Percentiles rank a stretch among this genome's conserved stretches.
These are phyloP conservation scores for Rhizopus sp. DNA, from an alignment of 371 early-diverging fungal species.

Conservation along the genomic window DNA sequence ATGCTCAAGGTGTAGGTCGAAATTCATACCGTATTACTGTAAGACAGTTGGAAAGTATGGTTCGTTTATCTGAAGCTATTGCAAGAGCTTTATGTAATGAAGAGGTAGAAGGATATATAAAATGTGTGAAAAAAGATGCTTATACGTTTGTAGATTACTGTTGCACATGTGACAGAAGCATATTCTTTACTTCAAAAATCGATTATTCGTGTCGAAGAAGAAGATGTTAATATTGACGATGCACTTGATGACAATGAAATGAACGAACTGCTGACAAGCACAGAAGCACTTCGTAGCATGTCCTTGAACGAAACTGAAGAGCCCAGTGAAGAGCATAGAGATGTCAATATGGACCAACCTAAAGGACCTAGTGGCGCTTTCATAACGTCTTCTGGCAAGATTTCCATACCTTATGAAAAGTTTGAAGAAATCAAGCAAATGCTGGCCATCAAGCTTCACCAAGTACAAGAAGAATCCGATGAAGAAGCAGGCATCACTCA, in stretches of 20 bases:
- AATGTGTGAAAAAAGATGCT: neutral
- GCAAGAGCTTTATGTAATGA: conserved; percentile 90
- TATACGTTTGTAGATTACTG: conserved; percentile 55
- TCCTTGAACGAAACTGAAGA: conserved; percentile 20
- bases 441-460: conserved; percentile 68
- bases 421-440: conserved; percentile 77
- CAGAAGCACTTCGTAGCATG: conserved; percentile 42
- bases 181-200: conserved; percentile 88
- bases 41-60: conserved; percentile 97
- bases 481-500: conserved; percentile 61
- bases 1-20: conserved; percentile 72
- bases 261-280: conserved; percentile 35
- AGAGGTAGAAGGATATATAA: conserved; percentile 47
- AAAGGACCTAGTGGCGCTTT: conserved; percentile 35
- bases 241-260: conserved; percentile 39
- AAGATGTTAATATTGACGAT: conserved; percentile 78
- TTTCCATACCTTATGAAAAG: conserved; percentile 73
- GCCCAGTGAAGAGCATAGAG: neutral
- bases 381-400: conserved; percentile 24
- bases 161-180: conserved; percentile 91
- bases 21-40: conserved; percentile 98
- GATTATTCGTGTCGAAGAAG: conserved; percentile 92
- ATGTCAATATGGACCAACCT: conserved; percentile 15
- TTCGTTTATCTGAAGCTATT: conserved; percentile 97
- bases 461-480: conserved; percentile 38